Evolutionary conservation across 768 basidiomycete species (phyloP).

Genomic region (Sporobolomyces pararoseus): DNA sequence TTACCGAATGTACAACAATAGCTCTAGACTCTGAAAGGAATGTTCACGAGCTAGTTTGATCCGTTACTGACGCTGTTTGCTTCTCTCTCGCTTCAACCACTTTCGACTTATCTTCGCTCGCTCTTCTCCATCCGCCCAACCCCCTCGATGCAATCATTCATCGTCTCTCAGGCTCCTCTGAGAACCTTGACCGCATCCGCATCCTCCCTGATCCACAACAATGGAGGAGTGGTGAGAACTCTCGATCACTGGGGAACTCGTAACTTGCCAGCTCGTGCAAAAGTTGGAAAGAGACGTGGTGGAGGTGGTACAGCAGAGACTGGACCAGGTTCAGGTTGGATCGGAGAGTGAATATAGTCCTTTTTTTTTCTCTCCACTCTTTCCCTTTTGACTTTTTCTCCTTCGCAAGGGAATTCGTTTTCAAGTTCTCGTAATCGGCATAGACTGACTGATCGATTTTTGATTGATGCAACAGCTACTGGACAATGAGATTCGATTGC

Average conservation of each 20-base stretch:
- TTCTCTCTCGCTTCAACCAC: no score
- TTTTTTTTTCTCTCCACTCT: no score
- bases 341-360: constrained; percentile 71
- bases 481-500: constrained; percentile 86
- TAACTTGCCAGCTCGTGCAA: constrained; percentile 69
- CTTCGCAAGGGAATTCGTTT: background rate
- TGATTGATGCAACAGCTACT: constrained; percentile 61
- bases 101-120: no score
- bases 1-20: background rate
- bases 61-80: background rate
- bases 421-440: no score
- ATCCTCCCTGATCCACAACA: constrained; percentile 66
- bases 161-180: constrained; percentile 63
- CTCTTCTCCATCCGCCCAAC: background rate
- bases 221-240: constrained; percentile 75
- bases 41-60: no score
- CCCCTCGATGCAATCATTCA: background rate
- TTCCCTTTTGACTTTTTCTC: background rate
- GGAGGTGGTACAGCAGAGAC: constrained; percentile 19
- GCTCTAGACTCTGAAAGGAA: background rate
- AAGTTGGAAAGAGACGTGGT: constrained; percentile 28
- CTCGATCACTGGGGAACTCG: constrained; percentile 71
- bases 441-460: no score
- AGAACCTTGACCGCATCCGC: constrained; percentile 68
- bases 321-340: constrained; percentile 45